Percentiles rank a stretch among this genome's conserved stretches.
These are phyloP conservation scores for Plasmodium yoelii DNA, from an alignment of 169 alveolate species.

Conservation along the genomic window DNA sequence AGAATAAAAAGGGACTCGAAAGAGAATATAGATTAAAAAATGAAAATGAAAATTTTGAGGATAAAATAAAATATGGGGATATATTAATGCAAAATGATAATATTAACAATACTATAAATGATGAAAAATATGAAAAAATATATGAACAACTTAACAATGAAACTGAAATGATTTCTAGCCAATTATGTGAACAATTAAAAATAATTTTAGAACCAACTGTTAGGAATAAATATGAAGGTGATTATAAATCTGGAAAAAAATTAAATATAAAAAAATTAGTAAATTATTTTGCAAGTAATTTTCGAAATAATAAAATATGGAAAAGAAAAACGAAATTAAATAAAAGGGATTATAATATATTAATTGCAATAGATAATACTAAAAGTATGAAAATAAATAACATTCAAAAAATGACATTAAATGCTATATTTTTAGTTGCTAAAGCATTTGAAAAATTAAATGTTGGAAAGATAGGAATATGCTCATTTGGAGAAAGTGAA, in stretches of 20 bases:
- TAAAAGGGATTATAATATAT: constrained; percentile 96
- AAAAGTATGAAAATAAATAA: constrained; percentile 94
- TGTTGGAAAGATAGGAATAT: constrained; percentile 89
- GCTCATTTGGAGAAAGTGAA: constrained; percentile 84
- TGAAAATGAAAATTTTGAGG: background rate
- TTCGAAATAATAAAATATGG: constrained; percentile 99
- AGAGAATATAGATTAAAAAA: constrained; percentile 9
- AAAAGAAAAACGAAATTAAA: constrained; percentile 97
- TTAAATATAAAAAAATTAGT: constrained; percentile 96
- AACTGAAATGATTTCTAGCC: constrained; percentile 79
- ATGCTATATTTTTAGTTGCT: constrained; percentile 87
- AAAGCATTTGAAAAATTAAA: constrained; percentile 92
- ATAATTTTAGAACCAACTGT: constrained; percentile 94
- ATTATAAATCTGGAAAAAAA: constrained; percentile 97
- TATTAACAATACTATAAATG: constrained; percentile 1
- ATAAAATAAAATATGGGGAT: constrained; percentile 32
- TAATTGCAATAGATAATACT: constrained; percentile 97
- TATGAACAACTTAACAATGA: constrained; percentile 72
- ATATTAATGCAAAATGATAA: background rate
- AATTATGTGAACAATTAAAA: constrained; percentile 91
- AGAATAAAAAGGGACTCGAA: constrained; percentile 32
- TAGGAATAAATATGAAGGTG: constrained; percentile 94
- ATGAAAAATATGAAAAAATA: constrained; percentile 50
- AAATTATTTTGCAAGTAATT: constrained; percentile 98
- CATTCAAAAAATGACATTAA: constrained; percentile 91